Percentiles rank a stretch among this genome's conserved stretches.
Conservation (phyloP, 441 rosid species). For the Jatropha podagrica region DNA sequence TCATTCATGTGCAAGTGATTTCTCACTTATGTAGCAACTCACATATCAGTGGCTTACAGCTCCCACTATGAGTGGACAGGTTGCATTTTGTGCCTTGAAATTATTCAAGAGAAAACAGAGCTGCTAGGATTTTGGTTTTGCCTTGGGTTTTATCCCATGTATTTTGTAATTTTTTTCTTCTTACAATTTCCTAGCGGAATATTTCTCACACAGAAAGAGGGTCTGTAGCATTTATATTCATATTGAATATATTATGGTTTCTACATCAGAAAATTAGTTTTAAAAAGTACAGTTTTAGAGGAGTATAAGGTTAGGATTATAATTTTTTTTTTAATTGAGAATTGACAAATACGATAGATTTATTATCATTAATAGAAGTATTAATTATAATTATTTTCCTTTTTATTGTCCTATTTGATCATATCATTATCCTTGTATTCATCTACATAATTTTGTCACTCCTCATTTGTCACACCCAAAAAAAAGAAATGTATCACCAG, state of each 20-base stretch:
- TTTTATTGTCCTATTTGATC: not conserved
- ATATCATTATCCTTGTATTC: not conserved
- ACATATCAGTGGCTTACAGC: not conserved
- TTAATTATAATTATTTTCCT: no score
- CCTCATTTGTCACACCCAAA: no score
- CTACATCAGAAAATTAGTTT: not conserved
- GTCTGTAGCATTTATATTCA: not conserved
- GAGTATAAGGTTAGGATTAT: no score
- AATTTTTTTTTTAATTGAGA: not conserved
- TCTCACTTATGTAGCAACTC: not conserved
- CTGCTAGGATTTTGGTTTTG: not conserved
- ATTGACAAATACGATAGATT: not conserved
- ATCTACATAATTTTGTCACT: no score
- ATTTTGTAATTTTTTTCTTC: not conserved
- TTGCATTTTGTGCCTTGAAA: not conserved
- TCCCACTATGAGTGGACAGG: not conserved
- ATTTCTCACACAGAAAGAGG: not conserved
- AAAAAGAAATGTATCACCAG: no score
- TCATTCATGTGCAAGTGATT: constrained; percentile 2
- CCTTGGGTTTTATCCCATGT: not conserved
- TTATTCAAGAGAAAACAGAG: not conserved
- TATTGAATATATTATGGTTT: not conserved
- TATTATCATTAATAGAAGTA: not conserved
- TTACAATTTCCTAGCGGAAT: not conserved
- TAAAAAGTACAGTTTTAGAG: not conserved